Evolutionary conservation across 257 asterid species (phyloP).

Genomic region (Primulina tabacum): DNA sequence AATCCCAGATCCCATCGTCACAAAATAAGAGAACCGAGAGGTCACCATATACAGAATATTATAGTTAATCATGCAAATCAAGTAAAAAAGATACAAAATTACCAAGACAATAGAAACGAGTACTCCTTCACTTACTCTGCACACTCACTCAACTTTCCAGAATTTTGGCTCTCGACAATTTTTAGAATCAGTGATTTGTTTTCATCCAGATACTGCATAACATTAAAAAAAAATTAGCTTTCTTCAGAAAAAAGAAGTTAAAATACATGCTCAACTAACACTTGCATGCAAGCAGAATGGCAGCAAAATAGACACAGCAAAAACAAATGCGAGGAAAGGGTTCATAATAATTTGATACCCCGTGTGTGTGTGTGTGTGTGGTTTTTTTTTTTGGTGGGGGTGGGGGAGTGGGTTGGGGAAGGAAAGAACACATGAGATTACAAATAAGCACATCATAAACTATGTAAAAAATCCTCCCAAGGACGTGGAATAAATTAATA

Average conservation of each 20-base stretch:
- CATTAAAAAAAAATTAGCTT: background rate
- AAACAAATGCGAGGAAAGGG: too few species aligned
- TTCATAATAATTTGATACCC: too few species aligned
- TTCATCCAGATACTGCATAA: slow-evolving; percentile 85
- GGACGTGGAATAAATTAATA: background rate
- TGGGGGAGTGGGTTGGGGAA: too few species aligned
- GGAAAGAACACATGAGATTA: slow-evolving; percentile 11
- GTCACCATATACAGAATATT: too few species aligned
- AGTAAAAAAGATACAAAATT: background rate
- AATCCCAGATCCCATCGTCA: too few species aligned
- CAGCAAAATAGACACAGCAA: too few species aligned
- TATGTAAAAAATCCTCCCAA: background rate
- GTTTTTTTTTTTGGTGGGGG: too few species aligned
- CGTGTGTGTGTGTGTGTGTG: too few species aligned
- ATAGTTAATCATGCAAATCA: background rate
- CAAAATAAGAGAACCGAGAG: too few species aligned
- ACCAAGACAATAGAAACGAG: background rate
- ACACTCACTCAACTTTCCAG: slow-evolving; percentile 85
- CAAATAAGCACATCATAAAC: slow-evolving; percentile 17
- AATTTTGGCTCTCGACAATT: slow-evolving; percentile 97
- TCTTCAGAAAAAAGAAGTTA: background rate
- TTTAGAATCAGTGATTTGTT: slow-evolving; percentile 91
- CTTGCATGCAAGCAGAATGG: background rate
- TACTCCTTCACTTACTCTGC: slow-evolving; percentile 69
- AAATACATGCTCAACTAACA: background rate